These are phyloP conservation scores for Camellia granthamiana DNA, from an alignment of 148 eudicot species.

Conservation along the genomic window DNA sequence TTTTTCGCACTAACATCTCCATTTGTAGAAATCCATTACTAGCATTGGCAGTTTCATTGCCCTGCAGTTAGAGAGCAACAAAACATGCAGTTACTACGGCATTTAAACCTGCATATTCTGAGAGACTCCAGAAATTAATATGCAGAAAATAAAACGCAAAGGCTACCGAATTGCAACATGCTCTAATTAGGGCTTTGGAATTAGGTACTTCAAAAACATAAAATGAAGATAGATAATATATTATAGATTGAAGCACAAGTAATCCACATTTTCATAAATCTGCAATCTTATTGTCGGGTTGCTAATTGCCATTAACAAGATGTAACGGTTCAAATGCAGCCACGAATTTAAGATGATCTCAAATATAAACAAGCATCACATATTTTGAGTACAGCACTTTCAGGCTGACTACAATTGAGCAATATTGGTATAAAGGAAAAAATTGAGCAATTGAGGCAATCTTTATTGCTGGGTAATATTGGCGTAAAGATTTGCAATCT, in stretches of 20 bases:
- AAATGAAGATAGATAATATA: not conserved
- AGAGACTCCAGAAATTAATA: not conserved
- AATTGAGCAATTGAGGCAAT: too few species aligned
- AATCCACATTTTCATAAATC: not conserved
- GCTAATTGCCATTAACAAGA: not conserved
- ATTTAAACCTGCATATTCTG: not conserved
- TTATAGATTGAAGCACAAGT: not conserved
- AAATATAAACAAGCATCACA: not conserved
- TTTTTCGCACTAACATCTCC: slow-evolving; percentile 23
- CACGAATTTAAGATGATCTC: not conserved
- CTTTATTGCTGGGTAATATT: too few species aligned
- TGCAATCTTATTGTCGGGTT: not conserved
- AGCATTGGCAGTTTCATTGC: slow-evolving; percentile 16
- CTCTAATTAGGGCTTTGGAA: not conserved
- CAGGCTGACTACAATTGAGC: not conserved
- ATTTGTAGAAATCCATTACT: slow-evolving; percentile 20
- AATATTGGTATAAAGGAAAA: not conserved
- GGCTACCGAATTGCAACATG: not conserved
- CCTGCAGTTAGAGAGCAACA: slow-evolving; percentile 15
- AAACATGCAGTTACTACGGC: not conserved
- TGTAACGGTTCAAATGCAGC: not conserved
- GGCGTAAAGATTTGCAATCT: too few species aligned
- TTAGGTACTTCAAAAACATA: not conserved
- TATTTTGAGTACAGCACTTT: not conserved
- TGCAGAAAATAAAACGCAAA: not conserved